A percentile compares a stretch with the other conserved stretches of the same genome.
Conservation (phyloP, 2,329 filamentous ascomycete genomes). For the Fonsecaea multimorphosa region DNA sequence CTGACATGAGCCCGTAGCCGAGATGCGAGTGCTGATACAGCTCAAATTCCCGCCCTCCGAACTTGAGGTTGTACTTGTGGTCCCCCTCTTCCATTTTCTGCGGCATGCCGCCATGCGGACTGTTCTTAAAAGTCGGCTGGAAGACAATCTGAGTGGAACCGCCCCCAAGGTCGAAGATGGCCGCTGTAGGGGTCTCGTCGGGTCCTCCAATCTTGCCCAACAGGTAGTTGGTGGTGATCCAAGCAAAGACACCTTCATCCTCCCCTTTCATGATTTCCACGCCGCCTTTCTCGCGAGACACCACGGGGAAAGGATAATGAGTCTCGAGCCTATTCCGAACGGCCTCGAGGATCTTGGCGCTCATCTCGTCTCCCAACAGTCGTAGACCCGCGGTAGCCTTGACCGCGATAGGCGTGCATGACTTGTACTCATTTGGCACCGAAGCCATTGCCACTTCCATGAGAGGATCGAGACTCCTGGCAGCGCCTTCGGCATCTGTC, state of each 20-base stretch:
- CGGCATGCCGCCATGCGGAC: constrained; percentile 77
- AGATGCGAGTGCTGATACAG: constrained; percentile 98
- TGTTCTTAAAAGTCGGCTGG: constrained; percentile 85
- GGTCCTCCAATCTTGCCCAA: constrained; percentile 95
- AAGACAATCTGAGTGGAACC: constrained; percentile 99
- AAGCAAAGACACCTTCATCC: constrained; percentile 96
- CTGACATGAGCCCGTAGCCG: constrained; percentile 94
- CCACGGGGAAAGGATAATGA: constrained; percentile 91
- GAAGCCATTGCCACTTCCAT: constrained; percentile 83
- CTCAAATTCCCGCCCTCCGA: constrained; percentile 87
- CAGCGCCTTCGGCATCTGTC: constrained; percentile 83
- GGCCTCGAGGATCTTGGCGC: constrained; percentile 81
- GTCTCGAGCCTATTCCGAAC: constrained; percentile 85
- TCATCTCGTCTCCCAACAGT: constrained; percentile 80
- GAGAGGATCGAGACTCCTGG: constrained; percentile 84
- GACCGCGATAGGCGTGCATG: constrained; percentile 94
- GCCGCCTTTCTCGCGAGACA: constrained; percentile 81
- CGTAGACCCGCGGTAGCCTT: constrained; percentile 96
- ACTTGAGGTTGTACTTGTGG: constrained; percentile 91
- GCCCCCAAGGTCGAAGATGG: constrained; percentile 93
- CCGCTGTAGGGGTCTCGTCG: constrained; percentile 87
- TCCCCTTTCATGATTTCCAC: constrained; percentile 97
- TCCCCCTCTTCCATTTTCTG: constrained; percentile 85
- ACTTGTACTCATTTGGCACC: constrained; percentile 86
- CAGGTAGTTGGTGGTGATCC: constrained; percentile 99